Base-by-base conservation (phyloP, 768 basidiomycete species). In the Chalciporus pseudorubinellus region DNA sequence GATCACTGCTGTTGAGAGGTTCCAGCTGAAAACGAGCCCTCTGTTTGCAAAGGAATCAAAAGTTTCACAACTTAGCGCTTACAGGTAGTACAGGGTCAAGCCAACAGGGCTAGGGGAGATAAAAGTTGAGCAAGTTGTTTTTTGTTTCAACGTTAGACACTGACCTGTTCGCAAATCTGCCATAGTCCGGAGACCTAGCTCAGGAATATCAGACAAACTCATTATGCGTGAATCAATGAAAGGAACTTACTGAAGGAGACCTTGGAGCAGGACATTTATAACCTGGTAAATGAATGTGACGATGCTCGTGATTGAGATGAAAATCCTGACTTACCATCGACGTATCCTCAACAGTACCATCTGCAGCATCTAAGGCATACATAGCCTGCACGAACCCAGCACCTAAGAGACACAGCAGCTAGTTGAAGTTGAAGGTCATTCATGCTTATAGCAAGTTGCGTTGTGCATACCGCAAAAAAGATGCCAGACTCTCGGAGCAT, bases 401-500 rank as follows among this genome's bases (percentile, higher is more conserved):
- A 2, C 82, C 87, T 42, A 97, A 78, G 21, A 98, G 78, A 11
- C 87, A 90, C 13, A 95, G 73, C 29, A 93, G 72, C 91, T 93
- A 57, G 26, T 28, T 28, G 26, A 26, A 9, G 26, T 31, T 31
- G 3, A 39, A 54, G 13, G 1, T 28, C 12, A 34, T 8, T 57
- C 16, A 53, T 14, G 11, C 38, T 24, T 21, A 18, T 8, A 50
- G 14, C 24, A 21, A 29, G 9, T n/a, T 20, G 10, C 1, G 19
- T 45, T 33, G 2, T 46, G 70, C 78, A 34, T 59, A 95, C 88
- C 46, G 88, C 88, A 69, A 95, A 93, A 73, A 95, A 95, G 43
- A 97, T 84, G 3, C 90, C 86, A 18, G 92, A 94, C 69, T 98
- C 93, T 63, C 88, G 85, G 55, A 98, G 70, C 94, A 98, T 98